These are phyloP conservation scores for Grosmannia huntii DNA, from an alignment of 2,329 filamentous ascomycete genomes.

Conservation along the genomic window DNA sequence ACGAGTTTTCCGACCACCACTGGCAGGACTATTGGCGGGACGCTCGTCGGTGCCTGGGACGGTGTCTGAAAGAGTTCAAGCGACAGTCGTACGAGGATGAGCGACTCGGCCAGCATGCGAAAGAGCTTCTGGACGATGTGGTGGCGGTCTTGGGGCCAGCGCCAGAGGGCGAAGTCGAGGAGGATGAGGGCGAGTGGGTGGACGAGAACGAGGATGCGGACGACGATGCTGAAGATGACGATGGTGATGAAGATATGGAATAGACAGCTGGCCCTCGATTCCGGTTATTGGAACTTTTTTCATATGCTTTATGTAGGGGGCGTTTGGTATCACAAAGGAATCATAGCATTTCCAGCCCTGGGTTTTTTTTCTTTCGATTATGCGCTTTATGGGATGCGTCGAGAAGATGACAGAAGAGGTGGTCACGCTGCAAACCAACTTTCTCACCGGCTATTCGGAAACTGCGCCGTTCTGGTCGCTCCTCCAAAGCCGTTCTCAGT, in stretches of 20 bases:
- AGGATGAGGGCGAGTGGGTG: constrained; percentile 36
- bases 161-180: constrained; percentile 33
- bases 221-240: constrained; percentile 33
- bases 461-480: too few species aligned
- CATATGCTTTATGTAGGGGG: not conserved
- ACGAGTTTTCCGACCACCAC: constrained; percentile 14
- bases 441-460: too few species aligned
- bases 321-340: not conserved
- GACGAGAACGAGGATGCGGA: constrained; percentile 42
- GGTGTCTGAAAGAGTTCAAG: constrained; percentile 67
- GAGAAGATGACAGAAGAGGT: not conserved
- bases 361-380: not conserved
- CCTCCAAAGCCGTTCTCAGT: not conserved
- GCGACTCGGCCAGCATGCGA: constrained; percentile 59
- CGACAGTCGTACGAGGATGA: constrained; percentile 77
- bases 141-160: constrained; percentile 51
- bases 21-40: constrained; percentile 55
- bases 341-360: not conserved
- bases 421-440: too few species aligned
- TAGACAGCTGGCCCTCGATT: not conserved
- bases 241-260: constrained; percentile 34
- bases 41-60: constrained; percentile 71
- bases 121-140: constrained; percentile 54
- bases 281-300: not conserved
- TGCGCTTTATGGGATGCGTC: not conserved